These are phyloP conservation scores for Mixia osmundae DNA, from an alignment of 1,284 basidiomycete species.

Conservation along the genomic window DNA sequence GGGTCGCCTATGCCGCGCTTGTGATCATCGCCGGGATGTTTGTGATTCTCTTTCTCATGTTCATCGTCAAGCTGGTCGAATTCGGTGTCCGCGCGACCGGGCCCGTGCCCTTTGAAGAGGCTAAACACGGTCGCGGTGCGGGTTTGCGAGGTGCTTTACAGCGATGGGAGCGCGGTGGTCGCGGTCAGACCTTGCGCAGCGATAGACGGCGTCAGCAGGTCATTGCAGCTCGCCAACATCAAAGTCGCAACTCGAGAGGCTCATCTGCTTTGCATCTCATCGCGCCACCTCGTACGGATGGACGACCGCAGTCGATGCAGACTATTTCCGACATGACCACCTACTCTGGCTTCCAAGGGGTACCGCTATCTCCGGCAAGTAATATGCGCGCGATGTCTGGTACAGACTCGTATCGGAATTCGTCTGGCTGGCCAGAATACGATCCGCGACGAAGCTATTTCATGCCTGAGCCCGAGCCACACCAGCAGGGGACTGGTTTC, in stretches of 20 bases:
- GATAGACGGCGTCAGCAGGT: constrained; percentile 29
- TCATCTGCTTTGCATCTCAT: too few species aligned
- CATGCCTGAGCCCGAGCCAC: background rate
- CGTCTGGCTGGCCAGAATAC: background rate
- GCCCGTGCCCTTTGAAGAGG: constrained; percentile 60
- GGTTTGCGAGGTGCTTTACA: constrained; percentile 52
- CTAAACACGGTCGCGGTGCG: constrained; percentile 49
- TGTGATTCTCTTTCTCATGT: constrained; percentile 50
- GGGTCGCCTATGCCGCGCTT: constrained; percentile 81
- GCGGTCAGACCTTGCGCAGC: constrained; percentile 41
- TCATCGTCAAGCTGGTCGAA: constrained; percentile 63
- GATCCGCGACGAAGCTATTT: constrained; percentile 7
- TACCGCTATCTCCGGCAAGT: constrained; percentile 1
- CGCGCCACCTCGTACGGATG: too few species aligned
- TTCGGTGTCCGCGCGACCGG: constrained; percentile 54
- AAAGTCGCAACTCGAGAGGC: background rate
- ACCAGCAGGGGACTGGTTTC: background rate
- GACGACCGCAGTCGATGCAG: too few species aligned
- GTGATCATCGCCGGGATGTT: constrained; percentile 68
- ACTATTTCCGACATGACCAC: background rate
- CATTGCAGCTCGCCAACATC: constrained; percentile 18
- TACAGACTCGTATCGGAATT: constrained; percentile 20
- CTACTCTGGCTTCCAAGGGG: background rate
- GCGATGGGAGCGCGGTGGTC: constrained; percentile 30
- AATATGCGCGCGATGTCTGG: constrained; percentile 52